Evolutionary conservation across 257 asterid species (phyloP), one percentile per base, ranked within the genome.

Genomic region (Fraxinus anomala): DNA sequence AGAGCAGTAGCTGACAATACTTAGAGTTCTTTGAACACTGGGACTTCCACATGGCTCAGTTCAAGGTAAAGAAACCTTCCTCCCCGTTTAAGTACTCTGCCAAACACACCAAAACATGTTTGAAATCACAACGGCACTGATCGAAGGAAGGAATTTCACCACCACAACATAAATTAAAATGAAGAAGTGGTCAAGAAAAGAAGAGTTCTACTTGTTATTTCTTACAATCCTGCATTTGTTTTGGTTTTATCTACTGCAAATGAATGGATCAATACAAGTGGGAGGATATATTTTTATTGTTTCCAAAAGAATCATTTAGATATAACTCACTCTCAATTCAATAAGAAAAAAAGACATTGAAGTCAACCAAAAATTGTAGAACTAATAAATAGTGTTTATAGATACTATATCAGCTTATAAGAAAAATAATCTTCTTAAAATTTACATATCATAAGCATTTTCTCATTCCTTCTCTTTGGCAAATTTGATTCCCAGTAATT

Each of bases 11-110:
- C 16, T 76, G 56, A 37, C 75, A 78, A 79, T 40, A 83, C 99
- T 91, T 83, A 91, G 97, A 94, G 70, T 47, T 94, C 86, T 83
- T 91, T 94, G 30, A 91, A 84, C 66, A 94, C 34, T 19, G 97
- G 97, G 77, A 80, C 44, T 40, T 95, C 96, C 71, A 93, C 97
- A 74, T 91, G 99, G 88, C 97, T 91, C 81, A 92, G 83, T 79
- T 95, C 99, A 77, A 95, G 99, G 89, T 97, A 95, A 75, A 95
- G 96, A 87, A 95, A 95, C 82, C 96, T 90, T 84, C 99, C 99
- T 77, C 99, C 98, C 30, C 83, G 88, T 87, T 88, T 92, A 80
- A 95, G 95, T 74, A 95, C 98, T 94, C 99, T 93, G 85, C 51
- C 72, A 83, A 78, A 56, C 72, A 79, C 76, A 74, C 23, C 67